Conservation (phyloP, 2,329 filamentous ascomycete species). For the Pseudogymnoascus sp. region DNA sequence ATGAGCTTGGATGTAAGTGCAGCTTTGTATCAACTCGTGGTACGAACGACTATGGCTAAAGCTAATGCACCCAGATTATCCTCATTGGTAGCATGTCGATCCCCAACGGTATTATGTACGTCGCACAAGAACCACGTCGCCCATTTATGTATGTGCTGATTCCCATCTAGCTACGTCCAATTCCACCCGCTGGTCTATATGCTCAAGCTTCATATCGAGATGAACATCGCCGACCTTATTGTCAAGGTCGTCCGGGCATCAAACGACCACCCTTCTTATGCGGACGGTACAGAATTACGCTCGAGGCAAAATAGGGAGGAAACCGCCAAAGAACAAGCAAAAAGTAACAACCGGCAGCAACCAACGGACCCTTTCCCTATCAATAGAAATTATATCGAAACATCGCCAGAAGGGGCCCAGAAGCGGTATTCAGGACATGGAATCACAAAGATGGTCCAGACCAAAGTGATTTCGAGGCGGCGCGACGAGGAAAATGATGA, state of each 20-base stretch:
- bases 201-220: slow-evolving; percentile 36
- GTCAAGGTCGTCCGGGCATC: slow-evolving; percentile 16
- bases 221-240: slow-evolving; percentile 36
- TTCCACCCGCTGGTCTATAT: slow-evolving; percentile 36
- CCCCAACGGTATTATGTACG: slow-evolving; percentile 24
- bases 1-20: slow-evolving; percentile 33
- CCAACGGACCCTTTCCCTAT: neutral
- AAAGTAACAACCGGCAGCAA: neutral
- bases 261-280: neutral
- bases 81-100: slow-evolving; percentile 34
- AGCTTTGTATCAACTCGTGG: neutral
- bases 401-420: neutral
- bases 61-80: neutral
- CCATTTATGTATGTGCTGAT: neutral
- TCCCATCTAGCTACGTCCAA: slow-evolving; percentile 29
- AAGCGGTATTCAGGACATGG: neutral
- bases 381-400: neutral
- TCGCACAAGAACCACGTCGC: neutral
- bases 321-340: neutral
- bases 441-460: neutral
- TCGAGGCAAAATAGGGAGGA: neutral
- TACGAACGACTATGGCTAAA: neutral
- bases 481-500: neutral
- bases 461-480: neutral
- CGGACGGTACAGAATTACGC: neutral